A percentile compares a stretch with the other conserved stretches of the same genome.
These are phyloP conservation scores for Actinomortierella wolfii DNA, from an alignment of 371 early-diverging fungal species.

Conservation along the genomic window DNA sequence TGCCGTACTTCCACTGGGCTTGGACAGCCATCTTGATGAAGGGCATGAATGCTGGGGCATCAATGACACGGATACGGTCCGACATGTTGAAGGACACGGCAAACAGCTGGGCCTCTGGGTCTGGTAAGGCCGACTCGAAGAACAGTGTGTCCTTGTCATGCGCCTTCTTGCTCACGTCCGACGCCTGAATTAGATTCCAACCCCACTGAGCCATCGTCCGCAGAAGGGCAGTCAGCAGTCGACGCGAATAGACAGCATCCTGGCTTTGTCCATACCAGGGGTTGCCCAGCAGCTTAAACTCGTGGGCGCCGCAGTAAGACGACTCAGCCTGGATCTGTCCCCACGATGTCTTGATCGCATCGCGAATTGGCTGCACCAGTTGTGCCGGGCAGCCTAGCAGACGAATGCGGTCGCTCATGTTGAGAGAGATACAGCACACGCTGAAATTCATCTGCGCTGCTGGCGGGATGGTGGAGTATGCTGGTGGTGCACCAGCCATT, in stretches of 20 bases:
- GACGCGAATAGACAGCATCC: constrained; percentile 13
- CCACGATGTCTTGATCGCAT: constrained; percentile 16
- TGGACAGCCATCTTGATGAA: constrained; percentile 14
- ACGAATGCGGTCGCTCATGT: constrained; percentile 26
- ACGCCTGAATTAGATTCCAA: constrained; percentile 30
- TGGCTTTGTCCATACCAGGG: constrained; percentile 22
- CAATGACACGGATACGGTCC: constrained; percentile 36
- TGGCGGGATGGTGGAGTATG: too few relatives aligned
- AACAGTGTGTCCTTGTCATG: constrained; percentile 31
- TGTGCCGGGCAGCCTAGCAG: constrained; percentile 20
- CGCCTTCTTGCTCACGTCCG: constrained; percentile 20
- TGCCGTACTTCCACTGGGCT: constrained; percentile 17
- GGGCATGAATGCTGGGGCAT: constrained; percentile 9
- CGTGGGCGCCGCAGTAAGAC: constrained; percentile 9
- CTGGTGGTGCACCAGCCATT: too few relatives aligned
- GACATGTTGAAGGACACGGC: constrained; percentile 18
- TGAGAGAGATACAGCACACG: constrained; percentile 32
- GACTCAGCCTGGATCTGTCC: constrained; percentile 4
- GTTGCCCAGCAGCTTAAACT: constrained; percentile 38
- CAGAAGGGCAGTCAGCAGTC: constrained; percentile 16
- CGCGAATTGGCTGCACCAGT: constrained; percentile 6
- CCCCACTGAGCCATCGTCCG: constrained; percentile 16
- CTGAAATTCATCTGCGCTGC: too few relatives aligned
- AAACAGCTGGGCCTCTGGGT: constrained; percentile 20
- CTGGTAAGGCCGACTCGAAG: constrained; percentile 13